Evolutionary conservation across 192 early-diverging fungal genomes (phyloP).

Genomic region (Allomyces javanicus): DNA sequence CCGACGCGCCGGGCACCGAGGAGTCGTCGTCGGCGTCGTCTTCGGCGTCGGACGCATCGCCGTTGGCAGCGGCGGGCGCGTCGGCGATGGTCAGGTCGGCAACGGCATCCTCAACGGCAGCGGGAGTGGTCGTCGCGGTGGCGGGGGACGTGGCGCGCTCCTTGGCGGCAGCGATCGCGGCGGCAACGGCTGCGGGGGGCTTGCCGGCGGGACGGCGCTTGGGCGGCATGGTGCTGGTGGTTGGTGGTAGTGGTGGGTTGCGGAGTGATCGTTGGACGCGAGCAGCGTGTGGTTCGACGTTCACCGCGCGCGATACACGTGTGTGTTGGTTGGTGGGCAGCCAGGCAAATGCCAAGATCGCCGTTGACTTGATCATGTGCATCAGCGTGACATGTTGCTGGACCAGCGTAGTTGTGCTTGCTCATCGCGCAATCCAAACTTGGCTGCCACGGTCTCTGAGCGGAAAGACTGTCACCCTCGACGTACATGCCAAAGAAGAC

Average conservation of each 20-base stretch:
- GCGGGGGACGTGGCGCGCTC: not conserved
- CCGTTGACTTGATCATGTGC: slow-evolving; percentile 10
- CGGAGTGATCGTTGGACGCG: not conserved
- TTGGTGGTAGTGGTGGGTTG: not conserved
- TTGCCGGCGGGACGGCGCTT: not conserved
- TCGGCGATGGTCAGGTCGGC: not conserved
- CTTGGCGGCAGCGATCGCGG: slow-evolving; percentile 1
- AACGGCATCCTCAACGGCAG: slow-evolving; percentile 1
- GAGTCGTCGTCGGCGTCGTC: slow-evolving; percentile 4
- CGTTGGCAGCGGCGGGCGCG: slow-evolving; percentile 3
- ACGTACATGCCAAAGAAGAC: too few species aligned
- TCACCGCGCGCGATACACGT: too few species aligned
- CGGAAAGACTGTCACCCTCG: too few species aligned
- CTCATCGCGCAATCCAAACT: too few species aligned
- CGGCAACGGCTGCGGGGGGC: not conserved
- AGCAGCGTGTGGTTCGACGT: too few species aligned
- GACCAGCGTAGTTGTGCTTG: too few species aligned
- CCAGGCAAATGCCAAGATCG: not conserved
- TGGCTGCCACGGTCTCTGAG: too few species aligned
- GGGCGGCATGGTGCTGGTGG: not conserved
- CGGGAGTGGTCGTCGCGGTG: not conserved
- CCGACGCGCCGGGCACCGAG: slow-evolving; percentile 2
- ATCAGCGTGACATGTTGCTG: too few species aligned
- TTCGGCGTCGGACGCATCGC: slow-evolving; percentile 3
- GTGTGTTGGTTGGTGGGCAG: too few species aligned